These are phyloP conservation scores for Talaromyces atroroseus DNA, from an alignment of 2,329 filamentous ascomycete species.

Conservation along the genomic window DNA sequence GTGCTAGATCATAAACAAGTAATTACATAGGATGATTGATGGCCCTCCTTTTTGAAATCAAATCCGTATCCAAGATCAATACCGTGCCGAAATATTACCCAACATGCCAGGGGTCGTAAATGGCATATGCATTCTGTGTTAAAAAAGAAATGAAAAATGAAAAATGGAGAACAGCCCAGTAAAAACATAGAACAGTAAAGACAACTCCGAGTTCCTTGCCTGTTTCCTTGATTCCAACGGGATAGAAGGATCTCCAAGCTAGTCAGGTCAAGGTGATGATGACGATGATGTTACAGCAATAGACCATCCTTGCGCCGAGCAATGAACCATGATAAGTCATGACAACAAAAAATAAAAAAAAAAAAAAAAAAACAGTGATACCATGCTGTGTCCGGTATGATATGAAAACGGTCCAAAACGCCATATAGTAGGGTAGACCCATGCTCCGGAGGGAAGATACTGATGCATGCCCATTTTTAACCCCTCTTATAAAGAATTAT, in stretches of 20 bases:
- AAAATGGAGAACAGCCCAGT: no score
- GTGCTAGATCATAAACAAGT: neutral
- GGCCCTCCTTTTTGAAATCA: neutral
- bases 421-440: neutral
- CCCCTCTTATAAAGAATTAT: neutral
- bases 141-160: neutral
- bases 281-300: neutral
- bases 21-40: neutral
- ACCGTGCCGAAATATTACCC: neutral
- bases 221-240: neutral
- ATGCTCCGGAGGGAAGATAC: neutral
- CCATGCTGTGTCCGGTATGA: neutral
- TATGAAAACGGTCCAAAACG: neutral
- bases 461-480: neutral
- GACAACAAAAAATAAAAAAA: neutral
- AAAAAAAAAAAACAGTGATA: neutral
- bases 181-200: neutral
- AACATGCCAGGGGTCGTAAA: neutral
- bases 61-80: neutral
- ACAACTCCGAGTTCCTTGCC: neutral
- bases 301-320: neutral
- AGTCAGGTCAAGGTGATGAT: neutral
- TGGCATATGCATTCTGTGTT: neutral
- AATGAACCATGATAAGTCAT: neutral
- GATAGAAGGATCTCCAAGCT: no score